These are phyloP conservation scores for Epichloe elymi DNA, from an alignment of 2,329 filamentous ascomycete genomes.

Conservation along the genomic window DNA sequence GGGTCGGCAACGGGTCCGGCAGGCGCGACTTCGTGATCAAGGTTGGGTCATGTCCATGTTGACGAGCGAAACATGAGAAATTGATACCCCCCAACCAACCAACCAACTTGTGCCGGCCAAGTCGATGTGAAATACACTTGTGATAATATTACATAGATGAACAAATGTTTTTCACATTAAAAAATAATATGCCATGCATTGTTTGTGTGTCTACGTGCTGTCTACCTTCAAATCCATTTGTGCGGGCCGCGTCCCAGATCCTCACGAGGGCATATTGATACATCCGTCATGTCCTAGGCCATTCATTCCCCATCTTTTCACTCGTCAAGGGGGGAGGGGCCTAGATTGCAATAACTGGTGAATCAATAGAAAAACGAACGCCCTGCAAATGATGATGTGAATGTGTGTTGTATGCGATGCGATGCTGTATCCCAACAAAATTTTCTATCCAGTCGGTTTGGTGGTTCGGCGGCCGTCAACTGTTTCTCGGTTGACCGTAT, in stretches of 20 bases:
- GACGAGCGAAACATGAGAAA: no score
- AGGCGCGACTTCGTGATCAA: not conserved
- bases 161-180: not conserved
- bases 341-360: not conserved
- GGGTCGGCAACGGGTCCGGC: not conserved
- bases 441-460: slow-evolving; percentile 13
- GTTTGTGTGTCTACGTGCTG: not conserved
- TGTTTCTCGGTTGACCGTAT: slow-evolving; percentile 9
- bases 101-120: no score
- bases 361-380: slow-evolving; percentile 12
- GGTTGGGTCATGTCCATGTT: no score
- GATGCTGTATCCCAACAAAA: slow-evolving; percentile 1
- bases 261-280: not conserved
- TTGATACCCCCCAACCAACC: no score
- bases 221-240: slow-evolving; percentile 1
- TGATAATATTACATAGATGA: no score
- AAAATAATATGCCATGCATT: not conserved
- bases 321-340: not conserved
- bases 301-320: not conserved
- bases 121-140: no score
- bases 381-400: slow-evolving; percentile 14
- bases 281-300: not conserved
- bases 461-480: not conserved
- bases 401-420: slow-evolving; percentile 1
- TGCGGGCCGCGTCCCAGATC: not conserved